Conservation (phyloP, 352 stramenopile species). For the Thalassiosira pacifica region DNA sequence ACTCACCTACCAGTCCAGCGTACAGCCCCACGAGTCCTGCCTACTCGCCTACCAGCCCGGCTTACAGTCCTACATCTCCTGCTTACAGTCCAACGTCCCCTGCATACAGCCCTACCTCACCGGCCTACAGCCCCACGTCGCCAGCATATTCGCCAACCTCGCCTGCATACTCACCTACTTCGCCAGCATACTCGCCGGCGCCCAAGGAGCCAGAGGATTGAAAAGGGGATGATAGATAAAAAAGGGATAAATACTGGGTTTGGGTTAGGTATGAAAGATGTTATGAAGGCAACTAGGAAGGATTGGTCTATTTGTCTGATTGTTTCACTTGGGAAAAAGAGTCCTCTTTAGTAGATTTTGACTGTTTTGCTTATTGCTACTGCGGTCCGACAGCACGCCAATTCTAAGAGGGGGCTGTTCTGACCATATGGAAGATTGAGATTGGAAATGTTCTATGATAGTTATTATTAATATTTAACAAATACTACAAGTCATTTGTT, state of each 20-base stretch:
- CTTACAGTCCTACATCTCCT: constrained; percentile 85
- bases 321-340: too few species aligned
- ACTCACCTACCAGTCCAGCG: constrained; percentile 85
- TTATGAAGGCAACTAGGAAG: constrained; percentile 86
- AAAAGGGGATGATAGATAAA: too few species aligned
- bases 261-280: constrained; percentile 73
- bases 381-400: too few species aligned
- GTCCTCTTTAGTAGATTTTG: too few species aligned
- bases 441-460: too few species aligned
- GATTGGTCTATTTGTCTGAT: constrained; percentile 84
- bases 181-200: constrained; percentile 82
- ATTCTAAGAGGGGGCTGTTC: too few species aligned
- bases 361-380: too few species aligned
- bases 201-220: constrained; percentile 10
- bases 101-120: constrained; percentile 84
- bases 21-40: constrained; percentile 87
- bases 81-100: constrained; percentile 83
- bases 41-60: constrained; percentile 85
- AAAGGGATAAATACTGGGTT: constrained; percentile 61
- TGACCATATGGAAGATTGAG: too few species aligned
- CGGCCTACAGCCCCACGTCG: constrained; percentile 88
- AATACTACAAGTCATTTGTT: too few species aligned
- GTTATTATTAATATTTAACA: too few species aligned
- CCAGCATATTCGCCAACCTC: constrained; percentile 90
- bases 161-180: constrained; percentile 86